Evolutionary conservation across 2,329 filamentous ascomycete genomes (phyloP).

Genomic region (Trichoderma arundinaceum): DNA sequence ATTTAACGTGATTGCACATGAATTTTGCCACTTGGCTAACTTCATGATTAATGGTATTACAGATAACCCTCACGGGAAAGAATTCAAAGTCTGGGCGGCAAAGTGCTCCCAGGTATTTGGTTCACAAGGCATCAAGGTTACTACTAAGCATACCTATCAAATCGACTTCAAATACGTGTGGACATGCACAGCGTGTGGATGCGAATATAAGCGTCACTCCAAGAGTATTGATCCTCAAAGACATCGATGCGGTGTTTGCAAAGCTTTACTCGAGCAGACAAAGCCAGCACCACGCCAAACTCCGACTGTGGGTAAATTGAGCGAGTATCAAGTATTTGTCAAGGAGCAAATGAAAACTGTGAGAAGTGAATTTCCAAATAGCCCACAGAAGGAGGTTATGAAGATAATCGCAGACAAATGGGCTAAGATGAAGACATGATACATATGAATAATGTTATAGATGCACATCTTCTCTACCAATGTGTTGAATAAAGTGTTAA

Average conservation of each 20-base stretch:
- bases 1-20: constrained; percentile 91
- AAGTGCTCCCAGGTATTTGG: constrained; percentile 63
- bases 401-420: constrained; percentile 68
- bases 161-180: constrained; percentile 95
- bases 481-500: too few species aligned
- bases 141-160: constrained; percentile 86
- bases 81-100: constrained; percentile 78
- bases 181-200: constrained; percentile 72
- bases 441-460: background rate
- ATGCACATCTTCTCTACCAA: too few species aligned
- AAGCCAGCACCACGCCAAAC: constrained; percentile 68
- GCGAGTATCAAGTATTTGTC: constrained; percentile 60
- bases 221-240: constrained; percentile 77
- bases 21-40: constrained; percentile 92
- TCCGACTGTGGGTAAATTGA: constrained; percentile 40
- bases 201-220: constrained; percentile 82
- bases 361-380: constrained; percentile 60
- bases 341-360: constrained; percentile 71
- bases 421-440: constrained; percentile 44
- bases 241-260: constrained; percentile 80
- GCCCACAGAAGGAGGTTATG: constrained; percentile 72
- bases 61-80: constrained; percentile 78
- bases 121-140: constrained; percentile 72
- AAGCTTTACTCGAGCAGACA: constrained; percentile 72
- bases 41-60: constrained; percentile 83